phyloP scores from a whole-genome alignment of 1,284 basidiomycete genomes.

The Dichomitus squalens region DNA sequence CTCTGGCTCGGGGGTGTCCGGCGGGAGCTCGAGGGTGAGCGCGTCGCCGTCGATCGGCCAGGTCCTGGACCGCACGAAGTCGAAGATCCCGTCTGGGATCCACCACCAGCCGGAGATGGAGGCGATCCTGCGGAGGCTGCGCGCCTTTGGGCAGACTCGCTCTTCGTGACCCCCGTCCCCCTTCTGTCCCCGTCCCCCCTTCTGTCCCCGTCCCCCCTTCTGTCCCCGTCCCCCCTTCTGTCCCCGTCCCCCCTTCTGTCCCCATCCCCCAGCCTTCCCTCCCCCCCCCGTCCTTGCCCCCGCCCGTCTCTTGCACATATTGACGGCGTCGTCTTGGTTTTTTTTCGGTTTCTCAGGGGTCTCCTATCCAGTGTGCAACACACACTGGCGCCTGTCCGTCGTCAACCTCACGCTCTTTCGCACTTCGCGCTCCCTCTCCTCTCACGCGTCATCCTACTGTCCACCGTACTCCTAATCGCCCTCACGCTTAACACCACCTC shows the following conservation, averaged over 20 bases:
- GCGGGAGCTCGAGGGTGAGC: constrained; percentile 24
- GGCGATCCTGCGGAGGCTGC: constrained; percentile 28
- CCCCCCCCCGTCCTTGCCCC: too few relatives aligned
- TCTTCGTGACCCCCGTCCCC: constrained; percentile 1
- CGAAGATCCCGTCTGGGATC: neutral
- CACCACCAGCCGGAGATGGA: constrained; percentile 28
- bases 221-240: neutral
- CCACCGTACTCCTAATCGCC: neutral
- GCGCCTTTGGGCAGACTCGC: constrained; percentile 23
- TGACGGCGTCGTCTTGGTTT: neutral
- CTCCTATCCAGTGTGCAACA: too few relatives aligned
- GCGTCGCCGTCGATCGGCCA: constrained; percentile 36
- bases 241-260: neutral
- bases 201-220: neutral
- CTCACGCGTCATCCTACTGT: neutral
- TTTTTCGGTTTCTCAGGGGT: too few relatives aligned
- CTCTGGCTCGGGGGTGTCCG: constrained; percentile 11
- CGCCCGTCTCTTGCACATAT: neutral
- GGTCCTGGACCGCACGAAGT: constrained; percentile 28
- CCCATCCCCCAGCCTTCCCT: neutral
- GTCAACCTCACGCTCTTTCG: too few relatives aligned
- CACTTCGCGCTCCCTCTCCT: neutral
- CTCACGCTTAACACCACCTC: too few relatives aligned
- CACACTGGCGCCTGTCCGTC: too few relatives aligned
- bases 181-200: neutral